A percentile compares a stretch with the other conserved stretches of the same genome.
phyloP scores from a whole-genome alignment of 1,139 yeast genomes.

The Suhomyces ambrosiae region DNA sequence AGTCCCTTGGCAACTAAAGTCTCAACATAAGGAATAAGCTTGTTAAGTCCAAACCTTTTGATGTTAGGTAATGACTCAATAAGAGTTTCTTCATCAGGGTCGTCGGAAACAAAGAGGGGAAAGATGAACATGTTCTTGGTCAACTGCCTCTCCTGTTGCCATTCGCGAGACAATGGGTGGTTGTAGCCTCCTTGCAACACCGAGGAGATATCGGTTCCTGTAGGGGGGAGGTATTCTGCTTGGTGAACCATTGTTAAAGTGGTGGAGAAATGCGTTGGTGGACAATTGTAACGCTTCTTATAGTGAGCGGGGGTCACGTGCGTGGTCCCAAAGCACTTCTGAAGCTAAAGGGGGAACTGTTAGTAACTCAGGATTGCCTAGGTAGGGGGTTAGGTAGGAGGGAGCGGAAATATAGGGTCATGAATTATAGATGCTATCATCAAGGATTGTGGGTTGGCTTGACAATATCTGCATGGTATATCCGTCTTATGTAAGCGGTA shows the following conservation, averaged over 20 bases:
- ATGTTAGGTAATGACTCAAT: slow-evolving; percentile 86
- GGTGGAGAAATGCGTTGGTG: neutral
- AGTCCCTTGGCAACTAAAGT: slow-evolving; percentile 79
- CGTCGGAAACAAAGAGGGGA: slow-evolving; percentile 85
- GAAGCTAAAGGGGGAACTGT: too few species aligned
- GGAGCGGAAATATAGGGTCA: too few species aligned
- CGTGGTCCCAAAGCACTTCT: too few species aligned
- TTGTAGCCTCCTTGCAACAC: slow-evolving; percentile 91
- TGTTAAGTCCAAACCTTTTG: slow-evolving; percentile 82
- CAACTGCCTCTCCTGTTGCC: slow-evolving; percentile 88
- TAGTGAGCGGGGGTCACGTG: too few species aligned
- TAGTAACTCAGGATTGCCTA: too few species aligned
- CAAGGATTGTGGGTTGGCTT: too few species aligned
- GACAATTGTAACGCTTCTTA: too few species aligned
- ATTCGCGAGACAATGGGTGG: slow-evolving; percentile 83
- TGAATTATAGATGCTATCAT: too few species aligned
- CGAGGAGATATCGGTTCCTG: slow-evolving; percentile 69
- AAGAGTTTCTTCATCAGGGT: slow-evolving; percentile 73
- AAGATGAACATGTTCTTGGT: slow-evolving; percentile 88
- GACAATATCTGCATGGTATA: too few species aligned
- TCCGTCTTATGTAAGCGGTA: too few species aligned
- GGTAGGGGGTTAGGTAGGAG: too few species aligned
- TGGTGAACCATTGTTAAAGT: slow-evolving; percentile 47
- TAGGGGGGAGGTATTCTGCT: slow-evolving; percentile 65
- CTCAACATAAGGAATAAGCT: slow-evolving; percentile 69